These are phyloP conservation scores for Epithemia pelagica DNA, from an alignment of 108 stramenopile species.

Conservation along the genomic window DNA sequence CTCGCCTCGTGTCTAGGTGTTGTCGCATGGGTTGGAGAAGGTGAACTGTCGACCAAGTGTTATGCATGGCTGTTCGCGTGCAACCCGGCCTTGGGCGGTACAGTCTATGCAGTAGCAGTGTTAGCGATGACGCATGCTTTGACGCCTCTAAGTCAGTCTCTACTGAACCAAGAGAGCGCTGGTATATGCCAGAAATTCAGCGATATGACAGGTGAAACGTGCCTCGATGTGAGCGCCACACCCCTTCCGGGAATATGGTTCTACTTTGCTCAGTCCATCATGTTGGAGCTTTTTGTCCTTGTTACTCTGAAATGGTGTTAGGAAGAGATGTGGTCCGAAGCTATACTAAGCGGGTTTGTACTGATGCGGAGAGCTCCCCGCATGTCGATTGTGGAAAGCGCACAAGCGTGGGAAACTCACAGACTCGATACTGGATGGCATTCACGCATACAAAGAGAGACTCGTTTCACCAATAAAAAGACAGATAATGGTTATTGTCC, in stretches of 20 bases:
- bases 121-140: constrained; percentile 23
- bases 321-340: too few relatives aligned
- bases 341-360: too few relatives aligned
- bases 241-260: constrained; percentile 25
- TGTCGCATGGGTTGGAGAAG: constrained; percentile 12
- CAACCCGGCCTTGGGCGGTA: constrained; percentile 23
- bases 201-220: constrained; percentile 8
- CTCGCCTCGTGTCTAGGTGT: constrained; percentile 17
- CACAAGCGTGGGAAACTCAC: too few relatives aligned
- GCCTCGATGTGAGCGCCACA: constrained; percentile 21
- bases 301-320: constrained; percentile 22
- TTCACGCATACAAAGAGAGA: too few relatives aligned
- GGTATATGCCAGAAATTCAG: constrained; percentile 11
- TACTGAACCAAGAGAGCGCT: constrained; percentile 11
- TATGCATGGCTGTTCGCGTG: constrained; percentile 11
- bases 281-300: constrained; percentile 28
- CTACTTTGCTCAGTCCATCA: constrained; percentile 27
- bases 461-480: too few relatives aligned
- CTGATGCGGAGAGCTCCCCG: too few relatives aligned
- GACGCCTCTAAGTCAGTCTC: constrained; percentile 11
- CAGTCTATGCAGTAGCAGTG: constrained; percentile 21
- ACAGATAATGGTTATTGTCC: too few relatives aligned
- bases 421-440: too few relatives aligned
- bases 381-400: too few relatives aligned
- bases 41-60: not conserved